These are phyloP conservation scores for Pyricularia sp. DNA, from an alignment of 2,329 filamentous ascomycete genomes.

Conservation along the genomic window DNA sequence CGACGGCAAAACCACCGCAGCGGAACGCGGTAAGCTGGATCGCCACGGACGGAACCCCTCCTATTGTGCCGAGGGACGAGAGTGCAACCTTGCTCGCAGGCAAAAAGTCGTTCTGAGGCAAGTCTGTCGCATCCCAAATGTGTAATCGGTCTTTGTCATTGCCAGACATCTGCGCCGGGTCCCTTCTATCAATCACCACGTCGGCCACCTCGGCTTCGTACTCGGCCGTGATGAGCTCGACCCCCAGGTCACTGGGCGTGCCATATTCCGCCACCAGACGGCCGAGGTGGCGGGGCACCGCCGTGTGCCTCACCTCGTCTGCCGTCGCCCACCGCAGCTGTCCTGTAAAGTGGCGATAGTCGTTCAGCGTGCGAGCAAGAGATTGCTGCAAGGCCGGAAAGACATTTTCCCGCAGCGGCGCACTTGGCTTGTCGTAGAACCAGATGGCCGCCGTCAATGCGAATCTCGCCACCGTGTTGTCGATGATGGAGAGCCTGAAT, in stretches of 20 bases:
- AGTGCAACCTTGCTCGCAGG: conserved; percentile 23
- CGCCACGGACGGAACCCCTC: conserved; percentile 20
- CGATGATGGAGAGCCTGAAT: conserved; percentile 28
- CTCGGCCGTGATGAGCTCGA: conserved; percentile 25
- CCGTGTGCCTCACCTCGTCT: conserved; percentile 12
- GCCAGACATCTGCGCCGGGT: not conserved
- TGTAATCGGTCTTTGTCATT: conserved; percentile 9
- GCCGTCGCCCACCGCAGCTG: conserved; percentile 26
- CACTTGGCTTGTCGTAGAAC: conserved; percentile 26
- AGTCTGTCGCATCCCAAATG: conserved; percentile 22
- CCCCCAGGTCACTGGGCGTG: conserved; percentile 26
- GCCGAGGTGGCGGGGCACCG: conserved; percentile 20
- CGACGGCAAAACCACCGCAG: conserved; percentile 30
- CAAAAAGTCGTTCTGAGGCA: conserved; percentile 24
- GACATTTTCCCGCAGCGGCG: not conserved
- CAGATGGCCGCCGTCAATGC: conserved; percentile 30
- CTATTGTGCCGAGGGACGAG: conserved; percentile 16
- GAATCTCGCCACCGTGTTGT: conserved; percentile 32
- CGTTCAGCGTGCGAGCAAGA: conserved; percentile 23
- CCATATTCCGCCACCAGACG: conserved; percentile 27
- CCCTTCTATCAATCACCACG: conserved; percentile 19
- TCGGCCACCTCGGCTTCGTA: conserved; percentile 17
- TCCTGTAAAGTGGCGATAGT: conserved; percentile 32
- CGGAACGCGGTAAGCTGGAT: conserved; percentile 30
- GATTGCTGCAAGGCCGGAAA: conserved; percentile 12